Percentiles rank a stretch among this genome's conserved stretches.
Conservation (phyloP, 179 eudicot species). For the Corrigiola litoralis region DNA sequence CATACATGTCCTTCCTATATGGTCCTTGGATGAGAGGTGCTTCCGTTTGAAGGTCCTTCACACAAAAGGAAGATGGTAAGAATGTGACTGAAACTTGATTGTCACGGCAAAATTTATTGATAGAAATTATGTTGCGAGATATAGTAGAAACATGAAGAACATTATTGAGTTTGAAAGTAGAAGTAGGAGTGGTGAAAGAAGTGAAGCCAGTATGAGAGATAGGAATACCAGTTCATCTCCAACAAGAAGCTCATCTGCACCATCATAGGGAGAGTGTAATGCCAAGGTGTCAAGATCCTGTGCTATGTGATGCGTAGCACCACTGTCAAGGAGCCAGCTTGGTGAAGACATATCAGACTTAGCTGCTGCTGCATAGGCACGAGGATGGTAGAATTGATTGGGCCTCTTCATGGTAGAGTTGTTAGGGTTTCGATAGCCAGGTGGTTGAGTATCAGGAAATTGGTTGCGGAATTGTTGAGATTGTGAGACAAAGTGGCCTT, state of each 20-base stretch:
- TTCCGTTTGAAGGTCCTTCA: constrained; percentile 1
- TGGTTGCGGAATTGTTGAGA: not conserved
- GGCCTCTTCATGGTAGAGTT: not conserved
- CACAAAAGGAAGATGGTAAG: not conserved
- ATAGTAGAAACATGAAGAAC: not conserved
- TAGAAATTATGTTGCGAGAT: not conserved
- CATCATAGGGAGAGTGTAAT: not conserved
- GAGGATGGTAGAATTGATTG: not conserved
- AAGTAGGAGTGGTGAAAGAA: not conserved
- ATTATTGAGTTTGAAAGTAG: not conserved
- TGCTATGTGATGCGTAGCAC: not conserved
- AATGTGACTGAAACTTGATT: too few species aligned
- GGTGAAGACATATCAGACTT: not conserved
- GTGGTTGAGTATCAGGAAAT: not conserved
- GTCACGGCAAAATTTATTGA: constrained; percentile 4
- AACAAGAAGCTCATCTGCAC: not conserved
- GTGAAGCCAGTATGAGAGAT: not conserved
- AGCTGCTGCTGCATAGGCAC: not conserved
- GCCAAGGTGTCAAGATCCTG: not conserved
- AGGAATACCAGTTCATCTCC: not conserved
- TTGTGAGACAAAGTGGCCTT: constrained; percentile 4
- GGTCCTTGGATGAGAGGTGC: not conserved
- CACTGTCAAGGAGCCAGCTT: constrained; percentile 10
- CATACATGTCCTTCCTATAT: not conserved
- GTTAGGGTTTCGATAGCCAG: not conserved